A percentile compares a stretch with the other conserved stretches of the same genome.
These are phyloP conservation scores for Epichloe bromicola DNA, from an alignment of 2,329 filamentous ascomycete species.

Conservation along the genomic window DNA sequence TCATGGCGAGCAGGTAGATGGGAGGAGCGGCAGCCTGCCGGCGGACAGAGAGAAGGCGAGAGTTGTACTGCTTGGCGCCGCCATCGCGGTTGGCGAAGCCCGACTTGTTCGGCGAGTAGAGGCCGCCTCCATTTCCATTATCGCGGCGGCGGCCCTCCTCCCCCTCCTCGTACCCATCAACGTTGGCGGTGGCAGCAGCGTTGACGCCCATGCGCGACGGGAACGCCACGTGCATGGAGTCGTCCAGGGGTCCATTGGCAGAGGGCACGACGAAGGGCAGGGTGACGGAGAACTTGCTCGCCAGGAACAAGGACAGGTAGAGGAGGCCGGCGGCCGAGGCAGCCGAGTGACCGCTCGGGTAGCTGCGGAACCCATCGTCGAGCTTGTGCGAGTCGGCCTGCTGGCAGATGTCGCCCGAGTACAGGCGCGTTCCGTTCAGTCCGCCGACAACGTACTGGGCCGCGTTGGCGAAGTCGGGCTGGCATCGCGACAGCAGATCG, in stretches of 20 bases:
- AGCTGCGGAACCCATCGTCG: slow-evolving; percentile 75
- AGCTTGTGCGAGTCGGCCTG: slow-evolving; percentile 48
- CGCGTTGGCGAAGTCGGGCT: slow-evolving; percentile 58
- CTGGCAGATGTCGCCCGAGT: slow-evolving; percentile 64
- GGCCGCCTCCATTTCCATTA: background rate
- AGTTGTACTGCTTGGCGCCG: slow-evolving; percentile 15
- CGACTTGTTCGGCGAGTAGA: slow-evolving; percentile 8
- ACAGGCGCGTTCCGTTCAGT: slow-evolving; percentile 51
- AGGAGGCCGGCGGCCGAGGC: slow-evolving; percentile 67
- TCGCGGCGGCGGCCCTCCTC: slow-evolving; percentile 15
- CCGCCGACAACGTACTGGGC: slow-evolving; percentile 50
- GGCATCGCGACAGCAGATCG: slow-evolving; percentile 68
- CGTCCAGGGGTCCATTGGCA: slow-evolving; percentile 28
- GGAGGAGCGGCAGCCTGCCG: slow-evolving; percentile 72
- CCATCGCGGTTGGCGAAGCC: slow-evolving; percentile 7
- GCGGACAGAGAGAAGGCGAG: slow-evolving; percentile 31
- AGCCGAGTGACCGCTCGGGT: slow-evolving; percentile 43
- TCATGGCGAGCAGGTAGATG: slow-evolving; percentile 58
- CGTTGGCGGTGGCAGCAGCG: background rate
- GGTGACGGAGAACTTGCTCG: slow-evolving; percentile 65
- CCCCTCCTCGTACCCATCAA: slow-evolving; percentile 21
- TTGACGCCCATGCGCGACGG: slow-evolving; percentile 47
- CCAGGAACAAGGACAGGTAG: slow-evolving; percentile 78
- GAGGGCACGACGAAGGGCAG: slow-evolving; percentile 52
- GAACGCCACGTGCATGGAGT: slow-evolving; percentile 49